Evolutionary conservation across 805 yeast genomes (phyloP).

Genomic region (Zygotorulaspora chibaensis): DNA sequence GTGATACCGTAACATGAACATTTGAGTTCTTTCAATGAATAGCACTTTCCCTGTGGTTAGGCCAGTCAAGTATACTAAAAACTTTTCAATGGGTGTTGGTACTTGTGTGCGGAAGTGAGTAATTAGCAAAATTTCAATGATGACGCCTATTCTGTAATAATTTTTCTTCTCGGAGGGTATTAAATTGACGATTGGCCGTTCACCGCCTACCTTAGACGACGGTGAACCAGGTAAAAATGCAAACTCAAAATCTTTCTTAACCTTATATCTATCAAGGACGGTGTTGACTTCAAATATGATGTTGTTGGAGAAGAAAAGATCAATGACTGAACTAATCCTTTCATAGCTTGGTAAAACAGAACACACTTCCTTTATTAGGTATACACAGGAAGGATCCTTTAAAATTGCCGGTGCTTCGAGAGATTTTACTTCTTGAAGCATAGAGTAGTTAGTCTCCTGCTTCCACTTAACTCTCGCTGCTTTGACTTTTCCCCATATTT

Average conservation of each 20-base stretch:
- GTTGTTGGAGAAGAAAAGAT: constrained; percentile 15
- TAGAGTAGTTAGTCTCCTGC: constrained; percentile 11
- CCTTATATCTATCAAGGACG: constrained; percentile 20
- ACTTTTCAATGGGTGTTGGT: constrained; percentile 21
- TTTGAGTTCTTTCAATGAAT: constrained; percentile 30
- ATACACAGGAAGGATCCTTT: constrained; percentile 8
- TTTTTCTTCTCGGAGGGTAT: constrained; percentile 19
- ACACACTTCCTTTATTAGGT: constrained; percentile 9
- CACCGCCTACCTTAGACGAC: constrained; percentile 1
- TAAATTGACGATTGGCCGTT: constrained; percentile 6
- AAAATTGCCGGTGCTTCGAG: constrained; percentile 10
- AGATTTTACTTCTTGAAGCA: constrained; percentile 17
- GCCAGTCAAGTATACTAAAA: constrained; percentile 26
- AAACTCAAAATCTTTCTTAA: constrained; percentile 21
- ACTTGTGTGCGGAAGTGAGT: constrained; percentile 15
- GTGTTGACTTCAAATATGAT: constrained; percentile 12
- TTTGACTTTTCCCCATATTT: constrained; percentile 27
- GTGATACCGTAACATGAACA: constrained; percentile 20
- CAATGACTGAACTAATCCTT: constrained; percentile 9
- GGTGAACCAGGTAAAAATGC: constrained; percentile 12
- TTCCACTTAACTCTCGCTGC: constrained; percentile 26
- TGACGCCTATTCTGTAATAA: constrained; percentile 29
- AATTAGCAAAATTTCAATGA: constrained; percentile 23
- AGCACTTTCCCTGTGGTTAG: constrained; percentile 25
- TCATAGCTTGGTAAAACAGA: constrained; percentile 21